These are phyloP conservation scores for Aspergillus sp. DNA, from an alignment of 2,329 filamentous ascomycete genomes.

Conservation along the genomic window DNA sequence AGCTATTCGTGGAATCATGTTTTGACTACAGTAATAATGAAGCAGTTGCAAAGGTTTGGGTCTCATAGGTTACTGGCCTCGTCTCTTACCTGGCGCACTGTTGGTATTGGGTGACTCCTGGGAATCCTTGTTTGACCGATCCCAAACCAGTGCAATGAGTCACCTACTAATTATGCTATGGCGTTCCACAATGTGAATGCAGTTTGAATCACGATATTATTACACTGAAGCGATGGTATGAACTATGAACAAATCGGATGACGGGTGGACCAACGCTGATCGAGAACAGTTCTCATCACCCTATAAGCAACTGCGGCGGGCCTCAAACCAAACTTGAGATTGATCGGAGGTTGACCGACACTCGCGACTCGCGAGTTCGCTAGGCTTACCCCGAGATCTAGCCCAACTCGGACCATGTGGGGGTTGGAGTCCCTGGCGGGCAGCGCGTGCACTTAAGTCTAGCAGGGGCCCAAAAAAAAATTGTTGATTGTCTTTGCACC, in stretches of 20 bases:
- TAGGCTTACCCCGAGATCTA: slow-evolving; percentile 5
- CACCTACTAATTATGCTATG: too few relatives aligned
- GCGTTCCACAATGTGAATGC: background rate
- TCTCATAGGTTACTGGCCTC: too few relatives aligned
- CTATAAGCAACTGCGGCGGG: background rate
- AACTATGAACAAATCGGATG: background rate
- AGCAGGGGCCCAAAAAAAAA: slow-evolving; percentile 1
- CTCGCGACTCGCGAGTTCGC: background rate
- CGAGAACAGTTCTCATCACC: background rate
- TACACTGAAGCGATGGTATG: background rate
- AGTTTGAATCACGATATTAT: background rate
- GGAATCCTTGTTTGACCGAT: too few relatives aligned
- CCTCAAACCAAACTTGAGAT: background rate
- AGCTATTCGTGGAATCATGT: too few relatives aligned
- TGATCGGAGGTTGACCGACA: slow-evolving; percentile 17
- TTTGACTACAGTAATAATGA: too few relatives aligned
- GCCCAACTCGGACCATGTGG: slow-evolving; percentile 10
- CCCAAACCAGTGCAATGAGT: too few relatives aligned
- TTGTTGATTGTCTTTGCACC: background rate
- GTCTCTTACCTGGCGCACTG: too few relatives aligned
- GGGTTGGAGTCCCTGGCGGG: background rate
- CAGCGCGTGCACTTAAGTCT: background rate
- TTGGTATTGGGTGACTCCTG: too few relatives aligned
- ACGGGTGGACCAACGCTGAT: background rate
- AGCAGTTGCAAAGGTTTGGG: too few relatives aligned